Evolutionary conservation across 2,329 filamentous ascomycete genomes (phyloP), one percentile per base, ranked within the genome.

Genomic region (Zelopaecilomyces penicillatus): DNA sequence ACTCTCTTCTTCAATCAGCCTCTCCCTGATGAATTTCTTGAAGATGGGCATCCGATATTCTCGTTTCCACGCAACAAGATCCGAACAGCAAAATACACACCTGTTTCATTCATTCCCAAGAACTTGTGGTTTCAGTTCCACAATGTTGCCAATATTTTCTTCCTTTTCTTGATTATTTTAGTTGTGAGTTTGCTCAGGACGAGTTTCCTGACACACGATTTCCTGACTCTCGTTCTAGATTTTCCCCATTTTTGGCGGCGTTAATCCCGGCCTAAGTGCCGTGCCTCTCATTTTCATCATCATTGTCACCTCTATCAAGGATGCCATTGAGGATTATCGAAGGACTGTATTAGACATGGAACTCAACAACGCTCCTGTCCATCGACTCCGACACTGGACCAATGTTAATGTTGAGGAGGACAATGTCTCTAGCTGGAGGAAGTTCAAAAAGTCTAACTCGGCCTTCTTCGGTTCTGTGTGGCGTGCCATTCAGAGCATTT

Each of bases 91-190:
- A 98, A 97, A 68, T 98, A 98, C 65, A 98, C 93, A 6, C 85
- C 94, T 6, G 66, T 98, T 51, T 95, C 87, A 48, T 98, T 98
- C 66, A 66, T 98, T 29, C 93, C 93, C 10, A 97, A 97, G 71
- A 97, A 98, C 66, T 62, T 98, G 59, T 98, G 84, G 81, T 87
- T 95, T 53, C 94, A 98, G 66, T 97, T 98, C 62, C 91, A 98
- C 68, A 97, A 97, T 61, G 85, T 98, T 58, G 93, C 93, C 60
- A 98, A 98, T 65, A 84, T 97, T 43, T 98, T 97, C 69, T 98
- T 98, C 76, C 74, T 97, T 55, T 96, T 97, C 68, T 78, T 91
- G 57, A 90, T 96, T 62, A 95, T 98, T 60, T 77, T 98, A 48
- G 83, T 84, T 59, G 93, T 97, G 83, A 75, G 90, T 63, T 40